Evolutionary conservation across 768 basidiomycete genomes (phyloP).

Genomic region (Naganishia vaughanmartiniae): DNA sequence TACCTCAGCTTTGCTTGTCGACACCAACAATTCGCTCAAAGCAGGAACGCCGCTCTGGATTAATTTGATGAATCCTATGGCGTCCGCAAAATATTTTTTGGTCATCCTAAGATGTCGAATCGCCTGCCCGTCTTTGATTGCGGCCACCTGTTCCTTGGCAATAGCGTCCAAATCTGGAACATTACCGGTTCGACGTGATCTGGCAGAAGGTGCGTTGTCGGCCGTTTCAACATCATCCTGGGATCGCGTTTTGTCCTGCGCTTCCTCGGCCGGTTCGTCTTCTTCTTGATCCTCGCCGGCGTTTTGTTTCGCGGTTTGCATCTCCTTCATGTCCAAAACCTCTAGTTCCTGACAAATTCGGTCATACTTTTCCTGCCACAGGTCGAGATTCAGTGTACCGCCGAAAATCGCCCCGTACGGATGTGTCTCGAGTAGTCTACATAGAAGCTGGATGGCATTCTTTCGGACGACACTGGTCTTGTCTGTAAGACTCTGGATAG

Average conservation of each 20-base stretch:
- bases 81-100: slow-evolving; percentile 84
- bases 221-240: slow-evolving; percentile 35
- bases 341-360: slow-evolving; percentile 64
- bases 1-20: slow-evolving; percentile 59
- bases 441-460: slow-evolving; percentile 71
- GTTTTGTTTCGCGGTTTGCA: slow-evolving; percentile 54
- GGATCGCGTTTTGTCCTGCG: slow-evolving; percentile 29
- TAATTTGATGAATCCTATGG: slow-evolving; percentile 72
- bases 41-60: slow-evolving; percentile 68
- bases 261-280: slow-evolving; percentile 50
- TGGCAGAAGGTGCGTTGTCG: slow-evolving; percentile 42
- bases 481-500: slow-evolving; percentile 78
- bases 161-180: slow-evolving; percentile 66
- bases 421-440: slow-evolving; percentile 75
- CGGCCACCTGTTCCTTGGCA: slow-evolving; percentile 69
- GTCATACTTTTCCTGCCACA: slow-evolving; percentile 73
- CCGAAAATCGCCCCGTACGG: slow-evolving; percentile 83
- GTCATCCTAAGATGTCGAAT: slow-evolving; percentile 66
- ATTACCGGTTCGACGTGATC: slow-evolving; percentile 45
- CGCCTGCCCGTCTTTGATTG: slow-evolving; percentile 66
- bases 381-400: slow-evolving; percentile 67
- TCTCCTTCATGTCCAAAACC: slow-evolving; percentile 62
- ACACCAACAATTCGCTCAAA: slow-evolving; percentile 75
- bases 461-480: slow-evolving; percentile 86
- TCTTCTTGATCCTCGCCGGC: slow-evolving; percentile 39